Percentiles rank a stretch among this genome's conserved stretches.
These are phyloP conservation scores for Penicillium sp. DNA, from an alignment of 2,329 filamentous ascomycete genomes.

Conservation along the genomic window DNA sequence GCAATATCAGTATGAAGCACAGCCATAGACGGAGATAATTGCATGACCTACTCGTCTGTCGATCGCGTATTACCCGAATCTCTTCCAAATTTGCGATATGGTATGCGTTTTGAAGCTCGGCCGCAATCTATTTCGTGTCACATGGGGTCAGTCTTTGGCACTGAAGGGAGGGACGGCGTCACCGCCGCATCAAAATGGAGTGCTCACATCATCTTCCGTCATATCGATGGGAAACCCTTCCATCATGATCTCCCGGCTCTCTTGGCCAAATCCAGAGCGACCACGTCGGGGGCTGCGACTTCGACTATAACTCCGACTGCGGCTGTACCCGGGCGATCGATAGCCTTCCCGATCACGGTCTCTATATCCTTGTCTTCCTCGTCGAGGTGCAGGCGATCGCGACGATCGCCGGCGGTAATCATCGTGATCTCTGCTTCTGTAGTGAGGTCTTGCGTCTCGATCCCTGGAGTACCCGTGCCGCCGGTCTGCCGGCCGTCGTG, in stretches of 20 bases:
- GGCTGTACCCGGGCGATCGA: conserved; percentile 41
- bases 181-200: no score
- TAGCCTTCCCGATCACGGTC: conserved; percentile 50
- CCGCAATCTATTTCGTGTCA: conserved; percentile 51
- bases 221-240: conserved; percentile 50
- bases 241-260: conserved; percentile 52
- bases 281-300: conserved; percentile 40
- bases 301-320: conserved; percentile 35
- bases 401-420: conserved; percentile 34
- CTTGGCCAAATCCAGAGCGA: conserved; percentile 40
- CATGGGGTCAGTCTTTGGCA: conserved; percentile 4
- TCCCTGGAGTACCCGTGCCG: conserved; percentile 37
- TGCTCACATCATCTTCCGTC: conserved; percentile 53
- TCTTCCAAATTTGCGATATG: conserved; percentile 55
- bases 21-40: neutral
- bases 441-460: conserved; percentile 30
- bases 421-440: conserved; percentile 36
- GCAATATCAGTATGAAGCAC: neutral
- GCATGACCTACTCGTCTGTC: conserved; percentile 52
- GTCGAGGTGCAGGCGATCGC: conserved; percentile 37
- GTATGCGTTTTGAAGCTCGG: conserved; percentile 54
- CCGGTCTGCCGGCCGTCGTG: conserved; percentile 38
- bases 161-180: no score
- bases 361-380: conserved; percentile 38
- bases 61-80: conserved; percentile 57